Evolutionary conservation across 2,329 filamentous ascomycete species (phyloP), one percentile per base, ranked within the genome.

Genomic region (Diplodia intermedia): DNA sequence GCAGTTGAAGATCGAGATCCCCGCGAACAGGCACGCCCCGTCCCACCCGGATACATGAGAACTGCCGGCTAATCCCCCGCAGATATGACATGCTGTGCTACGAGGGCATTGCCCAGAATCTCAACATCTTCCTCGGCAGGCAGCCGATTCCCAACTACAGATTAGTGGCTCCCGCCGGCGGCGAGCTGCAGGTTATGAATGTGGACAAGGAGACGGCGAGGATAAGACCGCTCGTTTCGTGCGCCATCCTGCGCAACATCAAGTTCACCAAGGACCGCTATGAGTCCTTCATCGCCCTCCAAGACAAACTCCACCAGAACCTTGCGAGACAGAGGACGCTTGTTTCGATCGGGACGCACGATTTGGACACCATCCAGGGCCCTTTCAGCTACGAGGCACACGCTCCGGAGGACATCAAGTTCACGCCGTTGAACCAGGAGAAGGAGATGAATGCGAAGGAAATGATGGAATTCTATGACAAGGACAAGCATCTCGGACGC

Each of bases 271-370:
- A 71, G 71, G 43, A 50, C 68, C 57, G 43, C 38, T 65, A 69
- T 40, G 33, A 63, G 68, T 31, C 47, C 23, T 57, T 69, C 54
- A 47, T 66, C 31, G 49, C 69, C 36, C 86, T 99, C 57, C 95
- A 99, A 83, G 96, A 99, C 83, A 99, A 99, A 84, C 88, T 99
- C 57, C 95, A 99, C 83, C 91, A 94, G 79, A 99, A 99, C 78
- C 84, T 99, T 72, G 96, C 95, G 60, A 89, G 95, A 70, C 92
- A 98, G 80, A 86, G 95, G 75, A 97, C 94, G 0, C 83, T 99
- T 56, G 94, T 97, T n/a, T 91, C 94, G 26, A 97, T 99, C 77
- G 95, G 95, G 73, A 99, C 95, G 3, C 95, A 99, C 80, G 94
- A 99, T 78, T 85, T 98, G 71, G 94, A 98, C 78, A 97, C 92